Conservation (phyloP, 306 rosid genomes). For the Canavalia ensiformis region DNA sequence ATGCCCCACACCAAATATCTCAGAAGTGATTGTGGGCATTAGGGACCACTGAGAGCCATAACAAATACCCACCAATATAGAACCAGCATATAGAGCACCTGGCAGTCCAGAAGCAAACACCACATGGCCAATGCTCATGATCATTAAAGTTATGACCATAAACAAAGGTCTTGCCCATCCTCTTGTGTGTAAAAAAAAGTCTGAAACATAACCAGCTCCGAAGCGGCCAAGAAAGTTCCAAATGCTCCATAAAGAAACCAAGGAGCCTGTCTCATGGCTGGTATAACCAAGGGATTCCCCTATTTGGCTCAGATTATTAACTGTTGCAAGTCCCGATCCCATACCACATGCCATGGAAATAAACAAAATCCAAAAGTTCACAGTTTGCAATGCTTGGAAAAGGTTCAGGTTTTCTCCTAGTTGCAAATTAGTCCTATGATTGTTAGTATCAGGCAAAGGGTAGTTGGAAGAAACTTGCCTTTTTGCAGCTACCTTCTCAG, state of each 20-base stretch:
- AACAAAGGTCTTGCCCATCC: constrained; percentile 80
- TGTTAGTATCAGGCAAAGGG: constrained; percentile 34
- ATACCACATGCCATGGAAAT: constrained; percentile 76
- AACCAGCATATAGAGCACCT: constrained; percentile 66
- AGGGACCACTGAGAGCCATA: constrained; percentile 88
- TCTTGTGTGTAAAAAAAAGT: constrained; percentile 62
- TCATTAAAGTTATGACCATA: constrained; percentile 62
- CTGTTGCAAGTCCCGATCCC: constrained; percentile 82
- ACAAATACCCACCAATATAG: constrained; percentile 74
- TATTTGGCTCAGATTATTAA: constrained; percentile 78
- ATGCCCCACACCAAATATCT: constrained; percentile 75
- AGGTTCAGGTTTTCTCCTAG: constrained; percentile 58
- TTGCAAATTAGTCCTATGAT: constrained; percentile 27
- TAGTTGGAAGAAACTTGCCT: constrained; percentile 34
- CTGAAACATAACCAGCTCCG: constrained; percentile 80
- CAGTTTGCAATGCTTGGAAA: constrained; percentile 59
- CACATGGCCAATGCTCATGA: constrained; percentile 66
- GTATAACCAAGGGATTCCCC: constrained; percentile 83
- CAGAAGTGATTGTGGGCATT: constrained; percentile 79
- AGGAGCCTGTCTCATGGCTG: constrained; percentile 56
- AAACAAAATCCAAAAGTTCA: constrained; percentile 84
- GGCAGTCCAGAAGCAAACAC: constrained; percentile 68
- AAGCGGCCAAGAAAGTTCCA: constrained; percentile 93
- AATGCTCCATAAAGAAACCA: constrained; percentile 87
- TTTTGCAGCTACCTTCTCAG: constrained; percentile 34